phyloP scores from a whole-genome alignment of 352 stramenopile species.

The Globisporangium polare region DNA sequence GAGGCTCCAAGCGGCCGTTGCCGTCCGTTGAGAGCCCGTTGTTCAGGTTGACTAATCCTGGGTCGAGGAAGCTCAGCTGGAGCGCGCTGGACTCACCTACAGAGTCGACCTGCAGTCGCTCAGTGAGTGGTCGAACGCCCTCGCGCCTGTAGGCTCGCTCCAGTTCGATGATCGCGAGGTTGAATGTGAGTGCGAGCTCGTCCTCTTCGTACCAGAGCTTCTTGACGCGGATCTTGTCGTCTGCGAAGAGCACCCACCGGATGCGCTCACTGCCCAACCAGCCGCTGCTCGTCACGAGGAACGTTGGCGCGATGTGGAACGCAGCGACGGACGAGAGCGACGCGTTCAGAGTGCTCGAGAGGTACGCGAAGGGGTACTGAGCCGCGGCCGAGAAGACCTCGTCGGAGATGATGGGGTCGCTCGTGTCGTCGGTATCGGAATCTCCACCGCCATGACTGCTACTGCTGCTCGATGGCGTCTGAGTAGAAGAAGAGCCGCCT shows the following conservation, averaged over 20 bases:
- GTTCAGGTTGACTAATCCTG: neutral
- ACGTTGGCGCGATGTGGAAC: too few relatives aligned
- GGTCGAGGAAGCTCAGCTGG: slow-evolving; percentile 6
- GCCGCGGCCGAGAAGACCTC: neutral
- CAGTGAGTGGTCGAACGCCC: neutral
- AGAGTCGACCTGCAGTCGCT: neutral
- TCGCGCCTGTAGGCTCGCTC: neutral
- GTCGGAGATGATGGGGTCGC: neutral
- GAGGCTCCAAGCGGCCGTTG: neutral
- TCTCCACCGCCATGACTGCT: too few relatives aligned
- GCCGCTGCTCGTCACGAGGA: too few relatives aligned
- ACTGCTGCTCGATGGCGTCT: too few relatives aligned
- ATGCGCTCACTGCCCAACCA: too few relatives aligned
- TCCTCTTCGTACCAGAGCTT: neutral
- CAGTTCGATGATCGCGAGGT: neutral
- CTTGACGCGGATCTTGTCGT: too few relatives aligned
- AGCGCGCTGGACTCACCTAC: neutral
- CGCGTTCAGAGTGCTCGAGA: too few relatives aligned
- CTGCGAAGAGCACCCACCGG: too few relatives aligned
- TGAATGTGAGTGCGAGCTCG: neutral
- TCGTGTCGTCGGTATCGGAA: too few relatives aligned
- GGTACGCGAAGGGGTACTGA: too few relatives aligned
- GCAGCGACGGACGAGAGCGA: too few relatives aligned
- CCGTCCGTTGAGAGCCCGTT: neutral
- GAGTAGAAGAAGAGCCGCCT: too few relatives aligned